Percentiles rank a stretch among this genome's conserved stretches.
Evolutionary conservation across 2,329 filamentous ascomycete species (phyloP).

Genomic region (Cladosporium sp.): DNA sequence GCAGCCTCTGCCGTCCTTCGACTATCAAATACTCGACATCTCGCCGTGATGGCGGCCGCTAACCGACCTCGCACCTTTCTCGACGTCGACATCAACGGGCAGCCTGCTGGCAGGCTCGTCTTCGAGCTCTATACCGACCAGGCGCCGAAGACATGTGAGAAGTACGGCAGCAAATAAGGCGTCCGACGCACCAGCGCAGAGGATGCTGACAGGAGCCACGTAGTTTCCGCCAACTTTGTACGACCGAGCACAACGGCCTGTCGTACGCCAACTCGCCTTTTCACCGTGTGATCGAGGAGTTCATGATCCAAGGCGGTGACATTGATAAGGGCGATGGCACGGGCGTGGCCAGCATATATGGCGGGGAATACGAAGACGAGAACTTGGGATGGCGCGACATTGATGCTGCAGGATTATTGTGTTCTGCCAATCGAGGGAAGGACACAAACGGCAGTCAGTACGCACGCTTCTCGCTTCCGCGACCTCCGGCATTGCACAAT

Average conservation of each 20-base stretch:
- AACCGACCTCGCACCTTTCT: conserved; percentile 43
- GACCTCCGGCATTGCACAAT: neutral
- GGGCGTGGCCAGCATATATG: conserved; percentile 43
- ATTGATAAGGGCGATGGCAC: conserved; percentile 44
- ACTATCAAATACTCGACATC: neutral
- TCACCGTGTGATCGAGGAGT: conserved; percentile 46
- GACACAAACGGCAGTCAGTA: conserved; percentile 39
- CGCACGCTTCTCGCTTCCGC: conserved; percentile 16
- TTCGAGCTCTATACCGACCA: conserved; percentile 50
- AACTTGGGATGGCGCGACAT: conserved; percentile 44
- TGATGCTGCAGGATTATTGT: conserved; percentile 42
- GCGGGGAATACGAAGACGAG: conserved; percentile 43
- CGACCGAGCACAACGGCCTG: conserved; percentile 39
- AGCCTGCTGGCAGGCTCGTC: conserved; percentile 44
- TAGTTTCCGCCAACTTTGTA: conserved; percentile 49
- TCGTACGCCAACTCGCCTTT: conserved; percentile 42
- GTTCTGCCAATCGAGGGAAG: conserved; percentile 44
- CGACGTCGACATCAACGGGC: conserved; percentile 42
- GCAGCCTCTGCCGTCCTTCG: conserved; percentile 8
- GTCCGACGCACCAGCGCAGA: neutral
- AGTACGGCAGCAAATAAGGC: conserved; percentile 35
- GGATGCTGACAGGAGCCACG: conserved; percentile 20
- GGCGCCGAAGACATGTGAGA: conserved; percentile 48
- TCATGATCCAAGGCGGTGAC: conserved; percentile 48
- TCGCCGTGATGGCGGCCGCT: conserved; percentile 8